Percentiles rank a stretch among this genome's conserved stretches.
phyloP scores from a whole-genome alignment of 2,329 filamentous ascomycete species.

The Didymella glomerata region DNA sequence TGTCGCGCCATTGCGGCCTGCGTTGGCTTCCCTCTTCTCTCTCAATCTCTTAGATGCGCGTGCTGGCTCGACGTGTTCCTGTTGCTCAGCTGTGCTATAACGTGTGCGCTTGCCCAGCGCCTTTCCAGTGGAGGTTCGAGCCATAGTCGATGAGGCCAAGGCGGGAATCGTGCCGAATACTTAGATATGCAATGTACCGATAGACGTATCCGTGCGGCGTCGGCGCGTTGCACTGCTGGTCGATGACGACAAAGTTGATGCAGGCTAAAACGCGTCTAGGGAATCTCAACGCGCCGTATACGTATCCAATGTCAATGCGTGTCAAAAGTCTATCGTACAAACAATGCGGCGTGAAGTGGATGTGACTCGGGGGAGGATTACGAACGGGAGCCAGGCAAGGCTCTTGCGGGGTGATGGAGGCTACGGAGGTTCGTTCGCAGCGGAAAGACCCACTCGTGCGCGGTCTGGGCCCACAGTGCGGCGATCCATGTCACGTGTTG shows the following conservation, averaged over 20 bases:
- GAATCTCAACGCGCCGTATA: neutral
- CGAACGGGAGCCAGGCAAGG: slow-evolving; percentile 4
- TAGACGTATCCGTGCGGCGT: slow-evolving; percentile 1
- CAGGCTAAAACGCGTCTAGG: neutral
- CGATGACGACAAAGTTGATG: slow-evolving; percentile 5
- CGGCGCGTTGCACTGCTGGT: neutral
- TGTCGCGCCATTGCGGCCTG: slow-evolving; percentile 4
- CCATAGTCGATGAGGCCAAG: slow-evolving; percentile 12
- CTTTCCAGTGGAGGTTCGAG: neutral
- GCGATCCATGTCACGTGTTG: neutral
- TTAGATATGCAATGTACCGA: neutral
- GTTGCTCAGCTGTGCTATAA: slow-evolving; percentile 3
- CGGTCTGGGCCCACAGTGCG: neutral
- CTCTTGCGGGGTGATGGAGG: slow-evolving; percentile 25
- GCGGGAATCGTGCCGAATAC: neutral
- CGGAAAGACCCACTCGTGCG: slow-evolving; percentile 7
- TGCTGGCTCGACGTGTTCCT: slow-evolving; percentile 12
- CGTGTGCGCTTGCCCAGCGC: slow-evolving; percentile 22
- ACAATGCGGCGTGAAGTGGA: slow-evolving; percentile 11
- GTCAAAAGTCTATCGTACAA: slow-evolving; percentile 12
- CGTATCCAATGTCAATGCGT: neutral
- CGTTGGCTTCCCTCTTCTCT: slow-evolving; percentile 7
- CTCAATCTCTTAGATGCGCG: slow-evolving; percentile 21
- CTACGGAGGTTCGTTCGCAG: slow-evolving; percentile 5
- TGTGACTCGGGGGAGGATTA: slow-evolving; percentile 4